Base-by-base conservation (phyloP, 345 rosid genomes). In the Gossypium longicalyx region DNA sequence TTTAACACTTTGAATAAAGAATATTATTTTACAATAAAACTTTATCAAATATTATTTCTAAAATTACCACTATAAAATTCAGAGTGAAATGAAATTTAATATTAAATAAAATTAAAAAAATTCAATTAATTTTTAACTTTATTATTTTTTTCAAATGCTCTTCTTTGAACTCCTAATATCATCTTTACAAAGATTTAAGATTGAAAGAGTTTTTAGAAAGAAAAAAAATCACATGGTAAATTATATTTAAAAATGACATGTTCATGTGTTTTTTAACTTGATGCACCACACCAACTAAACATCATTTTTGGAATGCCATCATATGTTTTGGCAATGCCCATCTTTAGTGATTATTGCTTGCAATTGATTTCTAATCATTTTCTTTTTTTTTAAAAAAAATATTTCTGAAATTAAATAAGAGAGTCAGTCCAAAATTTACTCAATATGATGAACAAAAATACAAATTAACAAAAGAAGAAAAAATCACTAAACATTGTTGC, bases 211-310 rank as follows among this genome's bases (percentile, higher is more conserved):
- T 34, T 34, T 34, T 34, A 0, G 0, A 3, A 3, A n/a, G n/a
- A n/a, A 3, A 29, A 34, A 34, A 34, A 29, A 29, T 29, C 1
- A 5, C 41, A 34, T 5, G 1, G 41, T 34, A 34, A 34, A 34
- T 34, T 34, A 34, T 59, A 61, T 51, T 80, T 75, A 12, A 77
- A 15, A 25, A 79, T 82, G 89, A 90, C 91, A 82, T 81, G 78
- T 82, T 85, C 47, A 84, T 86, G 72, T 65, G 47, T 51, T 20
- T 9, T 76, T 83, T 22, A 4, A 80, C 79, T 71, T 76, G 61
- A 72, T 91, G 89, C 89, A 80, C 84, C 88, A 66, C 82, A 86
- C 90, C 88, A 82, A 79, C 88, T 86, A 72, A 83, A 77, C 91
- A 91, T 80, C 80, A 79, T 71, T 82, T 80, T 85, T 77, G 58